Conservation (phyloP, 1,284 basidiomycete genomes). For the Gastroboletus turbinatus region DNA sequence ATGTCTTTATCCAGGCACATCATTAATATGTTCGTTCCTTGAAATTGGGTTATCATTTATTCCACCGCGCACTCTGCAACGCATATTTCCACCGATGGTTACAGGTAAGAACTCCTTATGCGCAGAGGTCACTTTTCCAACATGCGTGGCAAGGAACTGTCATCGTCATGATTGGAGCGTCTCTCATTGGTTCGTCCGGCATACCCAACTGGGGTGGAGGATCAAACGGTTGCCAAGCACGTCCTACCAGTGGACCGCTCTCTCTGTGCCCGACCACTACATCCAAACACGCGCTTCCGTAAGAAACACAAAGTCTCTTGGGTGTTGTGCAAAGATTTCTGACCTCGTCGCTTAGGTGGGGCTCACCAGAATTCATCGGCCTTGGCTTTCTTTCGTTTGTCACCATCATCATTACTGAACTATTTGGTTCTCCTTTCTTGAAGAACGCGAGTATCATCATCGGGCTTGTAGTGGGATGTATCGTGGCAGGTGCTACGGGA, state of each 20-base stretch:
- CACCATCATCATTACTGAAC: constrained; percentile 72
- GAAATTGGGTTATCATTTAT: constrained; percentile 80
- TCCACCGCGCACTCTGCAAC: constrained; percentile 59
- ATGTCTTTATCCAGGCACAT: constrained; percentile 53
- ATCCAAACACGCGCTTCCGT: constrained; percentile 55
- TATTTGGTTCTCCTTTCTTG: constrained; percentile 82
- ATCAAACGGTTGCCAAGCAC: constrained; percentile 61
- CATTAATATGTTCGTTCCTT: constrained; percentile 77
- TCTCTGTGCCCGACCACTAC: constrained; percentile 66
- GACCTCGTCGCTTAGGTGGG: constrained; percentile 50
- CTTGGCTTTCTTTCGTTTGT: constrained; percentile 84
- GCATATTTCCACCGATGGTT: constrained; percentile 80
- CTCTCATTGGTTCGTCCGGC: constrained; percentile 72
- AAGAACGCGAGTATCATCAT: constrained; percentile 77
- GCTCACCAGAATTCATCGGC: constrained; percentile 80
- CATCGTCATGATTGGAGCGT: constrained; percentile 76
- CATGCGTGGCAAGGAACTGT: constrained; percentile 52
- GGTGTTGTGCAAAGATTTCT: neutral
- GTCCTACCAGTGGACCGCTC: constrained; percentile 65
- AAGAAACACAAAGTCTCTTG: constrained; percentile 1
- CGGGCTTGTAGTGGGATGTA: constrained; percentile 75
- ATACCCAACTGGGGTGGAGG: constrained; percentile 84
- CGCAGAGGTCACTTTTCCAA: neutral
- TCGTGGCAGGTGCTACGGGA: constrained; percentile 73
- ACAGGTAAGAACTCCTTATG: constrained; percentile 48